Conservation (phyloP, 2,329 filamentous ascomycete species). For the Alternaria conjuncta region DNA sequence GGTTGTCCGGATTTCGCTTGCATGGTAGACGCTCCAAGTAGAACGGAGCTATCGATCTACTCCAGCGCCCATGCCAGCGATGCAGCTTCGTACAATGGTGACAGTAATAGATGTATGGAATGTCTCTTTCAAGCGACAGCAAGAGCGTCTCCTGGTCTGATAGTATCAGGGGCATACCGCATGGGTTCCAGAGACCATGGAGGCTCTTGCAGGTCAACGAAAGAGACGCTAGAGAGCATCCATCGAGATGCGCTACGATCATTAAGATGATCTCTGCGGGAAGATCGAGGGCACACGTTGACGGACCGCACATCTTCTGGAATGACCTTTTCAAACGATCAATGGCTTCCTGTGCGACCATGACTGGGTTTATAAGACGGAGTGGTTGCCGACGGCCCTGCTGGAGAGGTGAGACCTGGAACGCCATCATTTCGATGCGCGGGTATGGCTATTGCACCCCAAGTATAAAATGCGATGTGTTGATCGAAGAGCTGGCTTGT, state of each 20-base stretch:
- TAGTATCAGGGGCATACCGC: neutral
- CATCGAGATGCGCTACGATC: conserved; percentile 19
- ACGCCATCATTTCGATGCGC: neutral
- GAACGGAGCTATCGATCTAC: conserved; percentile 1
- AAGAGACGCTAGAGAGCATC: conserved; percentile 12
- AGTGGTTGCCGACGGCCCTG: neutral
- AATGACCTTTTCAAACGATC: conserved; percentile 4
- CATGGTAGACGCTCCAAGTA: conserved; percentile 10
- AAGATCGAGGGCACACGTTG: conserved; percentile 16
- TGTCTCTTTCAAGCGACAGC: conserved; percentile 22
- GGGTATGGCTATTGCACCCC: neutral
- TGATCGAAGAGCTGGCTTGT: neutral
- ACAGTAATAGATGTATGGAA: conserved; percentile 22
- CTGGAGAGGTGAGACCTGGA: neutral
- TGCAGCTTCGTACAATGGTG: conserved; percentile 26
- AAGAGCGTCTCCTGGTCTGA: conserved; percentile 21
- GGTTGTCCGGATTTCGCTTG: neutral
- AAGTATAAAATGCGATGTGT: neutral
- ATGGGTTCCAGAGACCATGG: conserved; percentile 6
- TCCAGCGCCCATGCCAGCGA: conserved; percentile 24
- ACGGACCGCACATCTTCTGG: conserved; percentile 1
- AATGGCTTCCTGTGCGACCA: neutral
- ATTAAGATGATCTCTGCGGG: conserved; percentile 25
- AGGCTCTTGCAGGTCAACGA: conserved; percentile 25
- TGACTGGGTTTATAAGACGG: neutral